These are phyloP conservation scores for Saccharomycopsis sp. DNA, from an alignment of 805 yeast genomes.

Conservation along the genomic window DNA sequence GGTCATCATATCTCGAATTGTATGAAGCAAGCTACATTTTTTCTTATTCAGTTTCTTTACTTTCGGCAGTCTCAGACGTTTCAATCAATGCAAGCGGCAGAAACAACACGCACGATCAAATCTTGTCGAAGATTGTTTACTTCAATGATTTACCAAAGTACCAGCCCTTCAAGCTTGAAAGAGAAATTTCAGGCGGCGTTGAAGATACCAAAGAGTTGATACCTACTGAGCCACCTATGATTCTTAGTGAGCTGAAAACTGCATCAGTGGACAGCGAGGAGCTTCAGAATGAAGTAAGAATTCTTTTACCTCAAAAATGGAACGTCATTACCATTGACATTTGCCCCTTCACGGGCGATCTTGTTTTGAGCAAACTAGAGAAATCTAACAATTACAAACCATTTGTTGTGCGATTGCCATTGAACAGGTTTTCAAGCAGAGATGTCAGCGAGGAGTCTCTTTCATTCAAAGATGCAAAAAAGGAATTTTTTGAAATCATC, in stretches of 20 bases:
- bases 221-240: no score
- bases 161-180: constrained; percentile 18
- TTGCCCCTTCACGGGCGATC: constrained; percentile 47
- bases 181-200: not conserved
- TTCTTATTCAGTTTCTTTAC: constrained; percentile 6
- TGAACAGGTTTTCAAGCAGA: constrained; percentile 40
- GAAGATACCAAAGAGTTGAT: not conserved
- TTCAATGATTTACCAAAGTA: constrained; percentile 17
- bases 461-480: constrained; percentile 37
- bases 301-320: constrained; percentile 51
- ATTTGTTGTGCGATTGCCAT: constrained; percentile 48
- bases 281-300: not conserved
- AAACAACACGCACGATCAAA: not conserved
- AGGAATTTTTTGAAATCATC: constrained; percentile 45
- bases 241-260: no score
- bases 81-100: no score
- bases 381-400: constrained; percentile 28
- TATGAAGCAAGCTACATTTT: constrained; percentile 10
- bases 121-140: constrained; percentile 5
- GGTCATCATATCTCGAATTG: constrained; percentile 1
- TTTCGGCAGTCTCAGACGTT: constrained; percentile 15
- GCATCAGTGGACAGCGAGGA: no score
- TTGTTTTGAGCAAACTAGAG: constrained; percentile 41
- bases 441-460: constrained; percentile 36
- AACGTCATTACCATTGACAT: constrained; percentile 50